Evolutionary conservation across 1,139 yeast genomes (phyloP).

Genomic region (Candida dubliniensis): DNA sequence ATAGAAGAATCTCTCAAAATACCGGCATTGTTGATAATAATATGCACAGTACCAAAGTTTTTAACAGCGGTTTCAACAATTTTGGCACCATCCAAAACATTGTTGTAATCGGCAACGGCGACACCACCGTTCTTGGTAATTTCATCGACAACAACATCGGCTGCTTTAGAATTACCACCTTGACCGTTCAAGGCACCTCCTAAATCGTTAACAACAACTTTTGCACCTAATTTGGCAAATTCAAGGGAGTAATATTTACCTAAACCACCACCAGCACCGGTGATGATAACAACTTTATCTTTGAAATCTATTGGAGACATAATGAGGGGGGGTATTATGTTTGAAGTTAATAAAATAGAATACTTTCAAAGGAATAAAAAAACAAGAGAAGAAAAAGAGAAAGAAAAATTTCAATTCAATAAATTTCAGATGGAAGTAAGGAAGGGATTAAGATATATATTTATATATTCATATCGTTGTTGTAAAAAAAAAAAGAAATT

Average conservation of each 20-base stretch:
- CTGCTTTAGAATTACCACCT: constrained; percentile 67
- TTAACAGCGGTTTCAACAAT: constrained; percentile 85
- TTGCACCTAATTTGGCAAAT: constrained; percentile 88
- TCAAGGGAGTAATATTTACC: constrained; percentile 88
- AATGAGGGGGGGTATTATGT: not conserved
- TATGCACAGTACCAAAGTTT: constrained; percentile 85
- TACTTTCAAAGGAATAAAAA: not conserved
- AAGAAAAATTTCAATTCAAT: too few species aligned
- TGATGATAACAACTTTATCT: constrained; percentile 84
- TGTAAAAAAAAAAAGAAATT: too few species aligned
- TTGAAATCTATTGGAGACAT: constrained; percentile 55
- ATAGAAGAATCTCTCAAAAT: constrained; percentile 76
- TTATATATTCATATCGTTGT: too few species aligned
- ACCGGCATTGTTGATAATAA: constrained; percentile 92
- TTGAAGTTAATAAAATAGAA: not conserved
- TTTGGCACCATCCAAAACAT: constrained; percentile 83
- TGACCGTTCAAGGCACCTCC: constrained; percentile 82
- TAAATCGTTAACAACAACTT: constrained; percentile 88
- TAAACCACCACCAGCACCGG: constrained; percentile 98
- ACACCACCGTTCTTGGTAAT: constrained; percentile 72
- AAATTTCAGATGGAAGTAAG: too few species aligned
- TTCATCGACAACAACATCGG: constrained; percentile 87
- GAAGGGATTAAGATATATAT: too few species aligned
- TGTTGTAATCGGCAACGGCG: constrained; percentile 94
- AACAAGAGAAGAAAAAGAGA: not conserved